Base-by-base conservation (phyloP, 352 stramenopile genomes). In the Phytophthora tubulina region DNA sequence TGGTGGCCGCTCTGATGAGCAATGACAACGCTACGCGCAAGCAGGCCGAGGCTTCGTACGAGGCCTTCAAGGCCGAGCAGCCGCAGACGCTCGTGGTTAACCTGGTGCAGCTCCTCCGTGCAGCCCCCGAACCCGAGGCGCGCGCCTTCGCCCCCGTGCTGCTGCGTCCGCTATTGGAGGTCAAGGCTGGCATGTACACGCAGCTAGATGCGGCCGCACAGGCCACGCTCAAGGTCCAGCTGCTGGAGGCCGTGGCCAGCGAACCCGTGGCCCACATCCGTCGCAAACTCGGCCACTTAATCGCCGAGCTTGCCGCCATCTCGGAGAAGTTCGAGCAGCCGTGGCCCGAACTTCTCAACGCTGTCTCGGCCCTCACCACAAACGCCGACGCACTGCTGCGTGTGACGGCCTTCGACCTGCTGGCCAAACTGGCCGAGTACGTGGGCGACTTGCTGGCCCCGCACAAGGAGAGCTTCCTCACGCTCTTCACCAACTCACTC, bases 381-480 rank as follows among this genome's bases (percentile, higher is more conserved):
- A 60, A 87, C 72, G 66, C 70, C 6, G 88, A 95, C 39, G 50
- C 83, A 33, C 72, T 78, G 42, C 73, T 95, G 56, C 86, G 89
- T 54, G 88, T 93, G 59, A 93, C 88, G 0, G 86, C 85, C 38
- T 88, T 96, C 53, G 84, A 94, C 68, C 62, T 95, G 57, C 76
- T 96, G 58, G 86, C 83, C 17, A 88, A 88, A 57, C 78, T 96
- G 42, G 75, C 84, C 33, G 85, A 92, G 60, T 94, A 94, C 76
- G 82, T 83, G 1, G 75, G 81, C 21, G 82, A 90, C 46, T 61
- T 90, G 35, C 73, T 96, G 10, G 82, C 72, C 39, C 82, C 88
- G 11, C 88, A 96, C 82, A 90, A 92, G 60, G 78, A 94, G 59
- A 89, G 76, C 73, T 94, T 93, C 73, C 75, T 93, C 45, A 88